phyloP scores from a whole-genome alignment of 2,329 filamentous ascomycete species.

The Dothidotthia symphoricarpi region DNA sequence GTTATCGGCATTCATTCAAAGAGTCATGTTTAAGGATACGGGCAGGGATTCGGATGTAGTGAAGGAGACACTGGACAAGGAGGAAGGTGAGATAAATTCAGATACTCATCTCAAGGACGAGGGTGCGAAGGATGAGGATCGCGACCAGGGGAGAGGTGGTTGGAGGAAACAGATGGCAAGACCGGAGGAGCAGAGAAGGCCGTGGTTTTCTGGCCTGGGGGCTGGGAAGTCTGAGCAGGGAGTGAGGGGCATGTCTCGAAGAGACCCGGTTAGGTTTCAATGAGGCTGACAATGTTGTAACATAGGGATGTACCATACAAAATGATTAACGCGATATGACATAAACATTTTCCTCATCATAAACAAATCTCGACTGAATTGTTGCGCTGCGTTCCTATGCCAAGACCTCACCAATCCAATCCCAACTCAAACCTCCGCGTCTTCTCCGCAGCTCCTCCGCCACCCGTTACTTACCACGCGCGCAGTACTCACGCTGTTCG shows the following conservation, averaged over 20 bases:
- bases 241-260: too few species aligned
- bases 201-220: conserved; percentile 8
- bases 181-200: conserved; percentile 16
- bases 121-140: conserved; percentile 1
- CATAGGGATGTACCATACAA: conserved; percentile 7
- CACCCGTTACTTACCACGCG: too few species aligned
- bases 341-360: too few species aligned
- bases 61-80: neutral
- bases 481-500: too few species aligned
- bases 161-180: conserved; percentile 18
- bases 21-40: conserved; percentile 14
- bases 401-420: conserved; percentile 3
- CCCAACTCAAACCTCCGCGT: conserved; percentile 17
- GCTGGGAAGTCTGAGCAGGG: neutral
- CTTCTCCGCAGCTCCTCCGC: conserved; percentile 18
- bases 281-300: neutral
- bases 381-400: conserved; percentile 1
- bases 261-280: neutral
- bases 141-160: neutral
- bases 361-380: too few species aligned
- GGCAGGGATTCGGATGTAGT: neutral
- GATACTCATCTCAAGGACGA: conserved; percentile 12
- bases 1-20: conserved; percentile 27
- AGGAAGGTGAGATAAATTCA: conserved; percentile 10
- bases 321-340: too few species aligned